Conservation (phyloP, 148 eudicot species). For the Rhododendron griersonianum region DNA sequence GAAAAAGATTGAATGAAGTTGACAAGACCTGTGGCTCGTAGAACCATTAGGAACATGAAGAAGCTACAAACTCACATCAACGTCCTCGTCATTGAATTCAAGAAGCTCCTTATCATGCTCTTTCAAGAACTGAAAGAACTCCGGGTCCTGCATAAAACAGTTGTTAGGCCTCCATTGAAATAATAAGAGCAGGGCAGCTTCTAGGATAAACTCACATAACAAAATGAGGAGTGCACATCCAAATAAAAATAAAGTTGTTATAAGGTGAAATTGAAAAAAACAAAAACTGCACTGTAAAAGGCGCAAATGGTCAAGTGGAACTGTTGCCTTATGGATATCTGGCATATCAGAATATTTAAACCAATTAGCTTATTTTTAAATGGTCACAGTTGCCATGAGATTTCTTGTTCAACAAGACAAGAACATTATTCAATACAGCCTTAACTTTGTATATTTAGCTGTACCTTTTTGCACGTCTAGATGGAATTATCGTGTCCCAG, state of each 20-base stretch:
- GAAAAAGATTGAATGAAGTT: conserved; percentile 14
- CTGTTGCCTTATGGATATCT: not conserved
- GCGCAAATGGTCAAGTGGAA: not conserved
- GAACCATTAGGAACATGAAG: not conserved
- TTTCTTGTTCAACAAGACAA: not conserved
- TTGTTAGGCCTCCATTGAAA: conserved; percentile 3
- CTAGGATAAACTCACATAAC: not conserved
- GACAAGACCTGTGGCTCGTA: conserved; percentile 17
- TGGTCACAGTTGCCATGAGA: not conserved
- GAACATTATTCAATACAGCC: not conserved
- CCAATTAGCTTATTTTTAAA: not conserved
- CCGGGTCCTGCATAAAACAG: conserved; percentile 68
- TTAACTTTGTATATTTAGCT: not conserved
- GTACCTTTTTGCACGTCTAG: not conserved
- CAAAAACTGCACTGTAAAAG: not conserved
- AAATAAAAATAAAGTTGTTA: not conserved
- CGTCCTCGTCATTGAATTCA: conserved; percentile 71
- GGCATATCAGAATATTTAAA: not conserved
- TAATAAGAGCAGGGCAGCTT: not conserved
- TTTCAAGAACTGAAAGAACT: conserved; percentile 74
- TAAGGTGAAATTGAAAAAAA: not conserved
- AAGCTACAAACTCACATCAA: conserved; percentile 56
- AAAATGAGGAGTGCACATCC: not conserved
- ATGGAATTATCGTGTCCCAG: not conserved
- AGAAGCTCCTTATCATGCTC: conserved; percentile 81